Evolutionary conservation across 306 rosid genomes (phyloP), one percentile per base, ranked within the genome.

Genomic region (Vigna nakashimae): DNA sequence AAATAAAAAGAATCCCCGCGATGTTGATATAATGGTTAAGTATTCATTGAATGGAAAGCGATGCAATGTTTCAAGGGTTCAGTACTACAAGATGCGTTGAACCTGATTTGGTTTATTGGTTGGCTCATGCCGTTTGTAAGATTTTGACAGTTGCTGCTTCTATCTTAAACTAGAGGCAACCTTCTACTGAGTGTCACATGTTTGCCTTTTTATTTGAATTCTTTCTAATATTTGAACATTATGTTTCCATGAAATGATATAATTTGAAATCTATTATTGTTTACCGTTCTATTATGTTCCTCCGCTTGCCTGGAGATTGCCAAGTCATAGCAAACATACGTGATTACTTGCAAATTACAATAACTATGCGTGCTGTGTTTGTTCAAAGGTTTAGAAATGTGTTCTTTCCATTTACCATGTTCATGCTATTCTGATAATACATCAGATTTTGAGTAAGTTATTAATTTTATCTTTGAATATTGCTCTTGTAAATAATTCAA

Each of bases 1-100:
- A 45, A 96, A 96, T 80, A 91, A 86, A 45, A 92, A 87, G 57
- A 96, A 96, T 80, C 96, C 98, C 14, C 91, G 99, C 0, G 98
- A 95, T 71, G 90, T 95, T 11, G 99, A 95, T 76, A 95, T 95
- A 62, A 73, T 85, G 84, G 91, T 95, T 65, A 92, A 95, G 78
- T 95, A 89, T 83, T 82, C 98, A 2, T 84, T 95, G 69, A 87
- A 84, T 59, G 98, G 99, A 48, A 81, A 79, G 59, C 84, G 99
- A 36, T 86, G 88, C 82, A 30, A 45, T 0, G 83, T 80, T 57
- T 88, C 99, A 3, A 92, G 85, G 89, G 85, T 84, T 84, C 98
- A 92, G 65, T 53, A 78, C 79, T 96, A 88, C 87, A 91, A 91
- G 85, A 96, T 96, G 98, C 98, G 97, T 67, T 96, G 77, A 85